Evolutionary conservation across 148 eudicot species (phyloP), one percentile per base, ranked within the genome.

Genomic region (Drosera capensis): DNA sequence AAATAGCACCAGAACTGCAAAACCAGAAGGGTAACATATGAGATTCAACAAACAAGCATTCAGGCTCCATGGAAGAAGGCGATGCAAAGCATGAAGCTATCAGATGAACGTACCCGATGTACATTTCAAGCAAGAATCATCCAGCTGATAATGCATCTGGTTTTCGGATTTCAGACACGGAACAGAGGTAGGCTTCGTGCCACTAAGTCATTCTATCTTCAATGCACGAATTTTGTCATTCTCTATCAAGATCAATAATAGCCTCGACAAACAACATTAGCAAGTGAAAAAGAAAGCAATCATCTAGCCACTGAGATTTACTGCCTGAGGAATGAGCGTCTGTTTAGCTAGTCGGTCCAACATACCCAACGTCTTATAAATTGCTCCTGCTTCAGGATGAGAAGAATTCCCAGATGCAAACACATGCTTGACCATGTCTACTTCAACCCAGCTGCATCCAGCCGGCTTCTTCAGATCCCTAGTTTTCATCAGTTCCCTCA

Each of bases 371-470:
- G 44, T 59, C 30, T 24, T 48, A 36, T 34, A 60, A 25, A 72
- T 68, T 20, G n/a, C 31, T 20, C 13, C 37, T 43, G 67, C 55
- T 23, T 58, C 21, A 1, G 66, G 63, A 49, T 69, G 75, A 60
- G 57, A 61, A 47, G 16, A 55, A 51, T 73, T 68, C 24, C 66
- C 71, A 56, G 70, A 70, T 8, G 51, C 43, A 57, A 72, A 76
- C 40, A 57, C 49, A 49, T 59, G 52, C 48, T 62, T 59, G 25
- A 28, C 56, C 43, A 56, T 48, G 35, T 66, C 71, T 48, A 74
- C 72, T 68, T 75, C 88, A 60, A 81, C 66, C 94, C 55, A 37
- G 55, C 55, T 51, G 26, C 30, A 51, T 14, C 55, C 94, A 52
- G 68, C 73, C 42, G 66, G 66, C 62, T 75, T 82, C 64, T 73